phyloP scores from a whole-genome alignment of 208 protist species.

The Crithidia mellificae region DNA sequence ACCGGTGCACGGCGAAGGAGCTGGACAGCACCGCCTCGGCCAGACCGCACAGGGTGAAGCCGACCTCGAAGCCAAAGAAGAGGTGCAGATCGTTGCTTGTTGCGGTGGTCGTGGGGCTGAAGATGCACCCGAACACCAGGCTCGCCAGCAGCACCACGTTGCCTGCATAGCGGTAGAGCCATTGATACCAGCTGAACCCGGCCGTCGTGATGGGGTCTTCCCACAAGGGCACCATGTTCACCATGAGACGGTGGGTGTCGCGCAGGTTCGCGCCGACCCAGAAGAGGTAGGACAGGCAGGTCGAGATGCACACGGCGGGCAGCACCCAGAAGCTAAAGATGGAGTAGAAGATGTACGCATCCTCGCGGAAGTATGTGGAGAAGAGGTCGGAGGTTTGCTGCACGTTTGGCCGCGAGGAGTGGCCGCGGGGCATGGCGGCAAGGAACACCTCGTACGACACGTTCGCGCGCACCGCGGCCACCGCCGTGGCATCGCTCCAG shows the following conservation, averaged over 20 bases:
- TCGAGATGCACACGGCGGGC: constrained; percentile 54
- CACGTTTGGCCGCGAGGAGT: constrained; percentile 41
- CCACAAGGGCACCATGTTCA: constrained; percentile 58
- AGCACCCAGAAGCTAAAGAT: constrained; percentile 67
- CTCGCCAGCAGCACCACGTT: constrained; percentile 53
- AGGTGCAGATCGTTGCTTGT: constrained; percentile 45
- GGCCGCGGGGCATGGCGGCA: constrained; percentile 21
- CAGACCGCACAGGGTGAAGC: constrained; percentile 55
- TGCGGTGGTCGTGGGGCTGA: constrained; percentile 49
- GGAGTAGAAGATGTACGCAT: constrained; percentile 63
- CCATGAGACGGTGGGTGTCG: constrained; percentile 51
- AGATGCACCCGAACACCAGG: constrained; percentile 60
- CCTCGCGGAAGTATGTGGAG: constrained; percentile 52
- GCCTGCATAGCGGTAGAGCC: constrained; percentile 44
- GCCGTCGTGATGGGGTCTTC: constrained; percentile 74
- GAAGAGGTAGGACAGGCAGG: constrained; percentile 58
- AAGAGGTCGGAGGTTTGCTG: constrained; percentile 51
- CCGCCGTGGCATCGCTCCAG: constrained; percentile 24
- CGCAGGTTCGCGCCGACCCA: constrained; percentile 58
- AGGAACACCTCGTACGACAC: constrained; percentile 43
- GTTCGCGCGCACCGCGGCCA: constrained; percentile 19
- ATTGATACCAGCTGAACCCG: constrained; percentile 41
- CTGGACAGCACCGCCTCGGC: constrained; percentile 44
- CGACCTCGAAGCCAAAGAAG: constrained; percentile 67
- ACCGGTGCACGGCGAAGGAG: constrained; percentile 61